Conservation (phyloP, 2,329 filamentous ascomycete genomes). For the Exophiala mesophila region DNA sequence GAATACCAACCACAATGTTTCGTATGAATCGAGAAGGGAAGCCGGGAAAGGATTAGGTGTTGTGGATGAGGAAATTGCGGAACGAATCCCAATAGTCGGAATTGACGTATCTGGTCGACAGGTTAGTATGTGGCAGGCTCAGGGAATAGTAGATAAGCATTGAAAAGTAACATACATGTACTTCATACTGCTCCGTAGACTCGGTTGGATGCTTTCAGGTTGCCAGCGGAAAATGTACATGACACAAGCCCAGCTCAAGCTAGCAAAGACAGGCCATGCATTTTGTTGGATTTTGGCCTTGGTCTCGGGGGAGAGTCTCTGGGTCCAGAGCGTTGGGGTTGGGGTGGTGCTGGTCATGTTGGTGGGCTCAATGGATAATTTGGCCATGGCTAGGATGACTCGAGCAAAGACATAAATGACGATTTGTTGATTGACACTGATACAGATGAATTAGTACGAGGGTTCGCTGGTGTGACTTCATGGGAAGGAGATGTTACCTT, state of each 20-base stretch:
- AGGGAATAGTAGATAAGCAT: too few relatives aligned
- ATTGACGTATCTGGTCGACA: conserved; percentile 58
- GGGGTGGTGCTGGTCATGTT: conserved; percentile 29
- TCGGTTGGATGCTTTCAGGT: conserved; percentile 84
- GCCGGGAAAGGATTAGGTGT: too few relatives aligned
- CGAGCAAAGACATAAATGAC: conserved; percentile 96
- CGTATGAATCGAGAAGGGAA: too few relatives aligned
- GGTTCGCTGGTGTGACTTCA: conserved; percentile 55
- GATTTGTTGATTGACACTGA: conserved; percentile 55
- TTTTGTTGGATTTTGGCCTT: conserved; percentile 56
- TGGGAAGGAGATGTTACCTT: conserved; percentile 20
- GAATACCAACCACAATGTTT: too few relatives aligned
- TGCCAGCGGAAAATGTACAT: conserved; percentile 95
- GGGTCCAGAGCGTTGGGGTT: conserved; percentile 24
- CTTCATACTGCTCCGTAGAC: conserved; percentile 89
- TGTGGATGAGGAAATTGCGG: conserved; percentile 80
- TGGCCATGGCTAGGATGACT: conserved; percentile 77
- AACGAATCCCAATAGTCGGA: conserved; percentile 85
- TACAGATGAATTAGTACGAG: conserved; percentile 38
- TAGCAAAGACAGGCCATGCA: conserved; percentile 90
- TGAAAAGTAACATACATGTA: conserved; percentile 83
- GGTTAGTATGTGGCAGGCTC: too few relatives aligned
- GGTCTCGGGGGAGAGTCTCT: conserved; percentile 28
- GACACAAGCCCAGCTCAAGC: conserved; percentile 82
- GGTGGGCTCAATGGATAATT: conserved; percentile 67